Base-by-base conservation (phyloP, 176 grass and related monocot species). In the Lolium rigidum region DNA sequence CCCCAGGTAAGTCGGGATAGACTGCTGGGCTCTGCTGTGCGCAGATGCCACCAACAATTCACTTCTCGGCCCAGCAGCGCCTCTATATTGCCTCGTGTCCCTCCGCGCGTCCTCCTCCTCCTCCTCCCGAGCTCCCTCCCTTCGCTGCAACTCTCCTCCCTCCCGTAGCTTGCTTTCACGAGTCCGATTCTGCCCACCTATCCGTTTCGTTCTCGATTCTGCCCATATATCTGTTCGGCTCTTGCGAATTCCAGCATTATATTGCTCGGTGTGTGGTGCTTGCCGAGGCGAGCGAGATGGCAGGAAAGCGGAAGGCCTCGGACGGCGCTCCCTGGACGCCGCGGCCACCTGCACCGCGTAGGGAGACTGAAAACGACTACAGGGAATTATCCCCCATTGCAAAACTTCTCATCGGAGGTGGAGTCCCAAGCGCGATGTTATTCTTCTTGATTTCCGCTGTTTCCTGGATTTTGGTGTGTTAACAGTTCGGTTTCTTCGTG, bases 401-500 rank as follows among this genome's bases (percentile, higher is more conserved):
- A 13, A 4, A 16, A 2, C 22, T 75, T 26, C 0, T 4, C 46
- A 75, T 1, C 15, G 72, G 47, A 75, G 72, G 72, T 75, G 6
- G 52, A 17, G 4, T 17, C 16, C 49, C 17, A 20, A 20, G 5
- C 17, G 54, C 0, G 54, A 5, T 56, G 54, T 56, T 56, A 1
- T 8, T 74, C 6, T 28, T 52, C 72, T 16, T 52, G 14, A 75
- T 55, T 13, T 50, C 44, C 12, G 6, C 6, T 10, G 21, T 49
- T 74, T 74, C 70, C 26, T 49, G 70, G 70, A 25, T 73, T 73
- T 22, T 49, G 43, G 43, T 25, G 43, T 73, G 43, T 48, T 73
- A 10, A 73, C 10, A 49, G 70, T 47, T 73, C 12, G 70, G 46
- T 74, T 74, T 74, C 70, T 49, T 47, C 43, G 24, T 48, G 41